Evolutionary conservation across 805 yeast genomes (phyloP), one percentile per base, ranked within the genome.

Genomic region (Candida rishiriensis): DNA sequence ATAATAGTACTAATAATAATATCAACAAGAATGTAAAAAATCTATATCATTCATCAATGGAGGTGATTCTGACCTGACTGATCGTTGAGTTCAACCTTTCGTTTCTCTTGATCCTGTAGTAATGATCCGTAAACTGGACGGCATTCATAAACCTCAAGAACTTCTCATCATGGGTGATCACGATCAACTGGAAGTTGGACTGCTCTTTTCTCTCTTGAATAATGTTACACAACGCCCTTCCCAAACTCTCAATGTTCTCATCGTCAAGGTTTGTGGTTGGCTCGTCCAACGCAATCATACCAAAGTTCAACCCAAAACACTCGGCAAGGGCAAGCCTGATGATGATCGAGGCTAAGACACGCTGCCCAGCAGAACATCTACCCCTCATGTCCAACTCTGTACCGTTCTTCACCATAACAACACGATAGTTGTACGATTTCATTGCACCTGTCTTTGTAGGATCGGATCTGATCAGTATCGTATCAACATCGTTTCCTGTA

Each of bases 371-470:
- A 1, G 97, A 88, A 62, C 99, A 93, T 46, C 99, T 70, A 0
- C 99, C 99, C 49, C 99, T 76, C 99, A 93, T 93, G 60, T 93
- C 99, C 39, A 93, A 69, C 62, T 93, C 98, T 1, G 83, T 85
- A 47, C 86, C 91, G 56, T 85, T 88, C 61, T 93, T 93, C 47
- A 82, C 81, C 99, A 93, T 93, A 17, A 90, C 96, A 15, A 93
- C 97, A 33, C 97, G 72, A 59, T 91, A 91, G 60, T 91, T 90
- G 62, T 90, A 91, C 1, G 93, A 78, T 45, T 95, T 78, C 77
- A 18, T 74, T 62, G 37, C 46, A 12, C 48, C 45, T 2, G 52
- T 50, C 15, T 52, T 47, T 15, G 77, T 78, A 17, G 81, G 83
- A 54, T 91, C 98, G 34, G 96, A 85, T 52, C 82, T 76, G 50